A percentile compares a stretch with the other conserved stretches of the same genome.
phyloP scores from a whole-genome alignment of 1,284 basidiomycete genomes.

The Cryptococcus deneoformans region DNA sequence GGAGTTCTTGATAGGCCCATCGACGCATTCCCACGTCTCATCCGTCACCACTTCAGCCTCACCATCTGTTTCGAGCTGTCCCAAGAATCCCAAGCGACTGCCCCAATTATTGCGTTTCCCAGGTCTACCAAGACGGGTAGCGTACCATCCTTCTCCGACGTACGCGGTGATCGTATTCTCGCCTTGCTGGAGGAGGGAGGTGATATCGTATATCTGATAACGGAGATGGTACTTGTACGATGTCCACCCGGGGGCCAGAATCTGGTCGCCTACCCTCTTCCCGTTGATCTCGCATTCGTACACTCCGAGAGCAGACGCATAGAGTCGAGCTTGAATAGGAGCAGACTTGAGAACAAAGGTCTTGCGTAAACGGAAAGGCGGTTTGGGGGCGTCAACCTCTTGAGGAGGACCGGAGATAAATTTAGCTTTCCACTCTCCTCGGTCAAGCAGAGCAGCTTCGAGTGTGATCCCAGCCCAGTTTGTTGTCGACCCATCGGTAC shows the following conservation, averaged over 20 bases:
- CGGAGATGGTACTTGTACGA: constrained; percentile 33
- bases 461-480: constrained; percentile 13
- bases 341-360: constrained; percentile 11
- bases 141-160: constrained; percentile 41
- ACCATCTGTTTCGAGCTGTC: constrained; percentile 32
- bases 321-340: constrained; percentile 22
- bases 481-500: constrained; percentile 10
- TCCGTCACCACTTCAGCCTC: constrained; percentile 12
- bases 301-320: constrained; percentile 40
- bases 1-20: constrained; percentile 18
- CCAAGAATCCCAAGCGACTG: constrained; percentile 20
- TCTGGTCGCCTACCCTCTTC: constrained; percentile 30
- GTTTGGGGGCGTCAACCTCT: constrained; percentile 18
- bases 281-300: constrained; percentile 39
- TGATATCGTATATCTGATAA: constrained; percentile 39
- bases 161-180: constrained; percentile 25
- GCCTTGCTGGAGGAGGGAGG: constrained; percentile 16
- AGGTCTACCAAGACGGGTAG: constrained; percentile 23
- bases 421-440: constrained; percentile 25
- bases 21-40: constrained; percentile 20
- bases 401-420: constrained; percentile 18
- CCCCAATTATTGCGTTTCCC: constrained; percentile 31
- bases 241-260: constrained; percentile 43
- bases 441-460: constrained; percentile 26
- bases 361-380: constrained; percentile 23